Evolutionary conservation across 805 yeast genomes (phyloP), one percentile per base, ranked within the genome.

Genomic region (Vanderwaltozyma verrucispora): DNA sequence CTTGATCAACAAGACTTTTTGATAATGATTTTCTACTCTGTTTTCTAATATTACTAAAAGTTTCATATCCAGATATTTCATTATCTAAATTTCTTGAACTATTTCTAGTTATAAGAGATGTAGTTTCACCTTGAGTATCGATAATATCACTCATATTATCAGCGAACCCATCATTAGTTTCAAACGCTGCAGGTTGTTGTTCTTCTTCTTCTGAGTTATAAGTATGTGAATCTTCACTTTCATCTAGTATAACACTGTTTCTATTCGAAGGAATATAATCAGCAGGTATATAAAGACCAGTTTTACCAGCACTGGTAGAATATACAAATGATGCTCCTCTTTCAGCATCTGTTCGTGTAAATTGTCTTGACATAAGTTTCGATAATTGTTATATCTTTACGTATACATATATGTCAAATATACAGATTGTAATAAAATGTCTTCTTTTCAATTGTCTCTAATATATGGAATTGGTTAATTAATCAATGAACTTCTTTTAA

Each of bases 271-370:
- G 40, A 28, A 54, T 49, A 34, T 53, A 57, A 40, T 59, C 63
- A 3, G 52, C 43, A 3, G 63, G 60, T 10, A 48, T 44, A 33
- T 46, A 56, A 13, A 59, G 38, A 9, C 61, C 62, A 12, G 53
- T 54, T 37, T 56, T 59, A n/a, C 60, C 61, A 14, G 42, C 47
- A 45, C 60, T 53, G 6, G 54, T 52, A 5, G 63, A 59, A 37
- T 52, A 56, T 9, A 59, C 49, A 16, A 56, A 47, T 5, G 62
- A 56, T 2, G 62, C 52, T 16, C 59, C 50, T 31, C 59, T 48
- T 39, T 51, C 54, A 16, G 44, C 41, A 4, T 53, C 42, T 3
- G 57, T 52, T 30, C 53, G 53, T 14, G 42, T 40, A 38, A 58
- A 58, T 40, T 58, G 62, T 23, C 44, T 50, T 2, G 49, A 40